Evolutionary conservation across 2,329 filamentous ascomycete genomes (phyloP), one percentile per base, ranked within the genome.

Genomic region (Alternaria consortialis): DNA sequence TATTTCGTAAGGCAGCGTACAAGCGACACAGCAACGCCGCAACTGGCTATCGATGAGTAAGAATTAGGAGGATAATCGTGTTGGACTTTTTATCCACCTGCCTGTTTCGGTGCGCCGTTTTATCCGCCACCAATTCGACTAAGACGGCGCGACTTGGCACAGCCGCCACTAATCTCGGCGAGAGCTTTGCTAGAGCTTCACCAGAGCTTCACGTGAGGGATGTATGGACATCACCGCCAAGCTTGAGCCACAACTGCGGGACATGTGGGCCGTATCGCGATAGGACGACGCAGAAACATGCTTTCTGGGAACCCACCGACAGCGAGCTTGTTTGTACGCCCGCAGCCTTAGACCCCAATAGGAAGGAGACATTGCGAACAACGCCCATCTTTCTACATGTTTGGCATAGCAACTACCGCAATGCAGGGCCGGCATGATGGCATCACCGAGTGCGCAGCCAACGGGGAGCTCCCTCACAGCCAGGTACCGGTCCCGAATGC

Each of bases 291-390:
- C 54, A 54, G 55, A 71, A 64, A 67, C 56, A 71, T 62, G 69
- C 68, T 71, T 72, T 70, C 64, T 63, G 56, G 58, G 39, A 56
- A 48, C 53, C 63, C 67, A 68, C 65, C 58, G 53, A 64, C 54
- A 54, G 55, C 66, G 63, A 70, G 68, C 70, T 72, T 71, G 51
- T 70, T 71, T 70, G 59, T 60, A 44, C 56, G 58, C 48, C 55
- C 60, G 53, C 48, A 44, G 54, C 54, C 7, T 56, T 70, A 72
- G 58, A 37, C 67, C 34, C 1, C 13, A 66, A 64, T 23, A 63
- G 70, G 70, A 61, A 72, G 70, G 70, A 68, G 70, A 68, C 31
- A 56, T 62, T 4, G 54, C 56, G 27, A 60, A 37, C n/a, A 29
- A 25, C 50, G 56, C 20, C 44, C 51, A 63, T 59, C 60, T 57